phyloP scores from a whole-genome alignment of 306 rosid genomes.

The Arachis hypogaea region DNA sequence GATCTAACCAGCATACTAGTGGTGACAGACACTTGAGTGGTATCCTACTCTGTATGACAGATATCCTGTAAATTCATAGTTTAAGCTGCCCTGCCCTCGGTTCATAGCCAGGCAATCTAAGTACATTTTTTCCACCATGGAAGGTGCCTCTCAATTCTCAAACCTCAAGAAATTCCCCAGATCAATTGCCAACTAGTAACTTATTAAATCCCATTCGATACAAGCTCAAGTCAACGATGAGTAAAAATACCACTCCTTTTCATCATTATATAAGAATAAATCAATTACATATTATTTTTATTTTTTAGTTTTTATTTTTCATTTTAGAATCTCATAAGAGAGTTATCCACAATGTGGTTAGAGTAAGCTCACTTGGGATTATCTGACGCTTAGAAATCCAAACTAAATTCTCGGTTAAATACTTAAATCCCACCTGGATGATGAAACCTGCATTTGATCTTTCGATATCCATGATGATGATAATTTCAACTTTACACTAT shows the following conservation, averaged over 20 bases:
- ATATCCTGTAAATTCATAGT: constrained; percentile 15
- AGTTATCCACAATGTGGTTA: constrained; percentile 14
- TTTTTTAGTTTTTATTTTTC: neutral
- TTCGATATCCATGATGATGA: constrained; percentile 5
- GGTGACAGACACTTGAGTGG: neutral
- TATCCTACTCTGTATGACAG: neutral
- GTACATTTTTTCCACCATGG: constrained; percentile 4
- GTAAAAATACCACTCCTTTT: constrained; percentile 14
- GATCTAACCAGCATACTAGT: neutral
- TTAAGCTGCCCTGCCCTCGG: constrained; percentile 8
- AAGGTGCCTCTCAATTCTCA: neutral
- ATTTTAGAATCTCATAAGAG: neutral
- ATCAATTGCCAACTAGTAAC: neutral
- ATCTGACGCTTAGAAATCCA: constrained; percentile 15
- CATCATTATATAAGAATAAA: constrained; percentile 9
- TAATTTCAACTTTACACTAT: constrained; percentile 5
- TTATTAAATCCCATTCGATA: too few relatives aligned
- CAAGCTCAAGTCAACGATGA: neutral
- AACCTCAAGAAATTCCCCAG: constrained; percentile 3
- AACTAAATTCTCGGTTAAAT: constrained; percentile 8
- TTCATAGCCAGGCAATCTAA: constrained; percentile 1
- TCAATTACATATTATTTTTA: neutral
- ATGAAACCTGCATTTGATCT: constrained; percentile 22
- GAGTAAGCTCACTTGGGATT: constrained; percentile 1
- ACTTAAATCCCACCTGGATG: constrained; percentile 16